Conservation (phyloP, 2,329 filamentous ascomycete species). For the Aspergillus melleus region DNA sequence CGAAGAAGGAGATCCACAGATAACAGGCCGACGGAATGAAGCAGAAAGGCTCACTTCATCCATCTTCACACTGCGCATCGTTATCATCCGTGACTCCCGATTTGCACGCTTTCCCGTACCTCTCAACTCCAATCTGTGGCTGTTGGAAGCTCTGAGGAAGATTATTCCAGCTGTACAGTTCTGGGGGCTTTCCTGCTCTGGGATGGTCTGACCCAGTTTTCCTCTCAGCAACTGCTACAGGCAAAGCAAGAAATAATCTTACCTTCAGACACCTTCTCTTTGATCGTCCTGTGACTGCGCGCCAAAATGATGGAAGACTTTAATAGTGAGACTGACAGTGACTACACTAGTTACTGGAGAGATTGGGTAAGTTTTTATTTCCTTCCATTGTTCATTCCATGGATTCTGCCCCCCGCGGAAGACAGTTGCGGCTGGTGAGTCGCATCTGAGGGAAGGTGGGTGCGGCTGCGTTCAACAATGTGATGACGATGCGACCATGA, state of each 20-base stretch:
- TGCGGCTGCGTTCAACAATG: conserved; percentile 10
- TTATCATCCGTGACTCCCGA: background rate
- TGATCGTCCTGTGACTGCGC: background rate
- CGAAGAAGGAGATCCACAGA: conserved; percentile 21
- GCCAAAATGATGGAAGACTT: conserved; percentile 81
- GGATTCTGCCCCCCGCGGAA: conserved; percentile 5
- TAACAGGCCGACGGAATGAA: conserved; percentile 21
- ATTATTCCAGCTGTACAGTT: conserved; percentile 22
- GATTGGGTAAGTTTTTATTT: conserved; percentile 80
- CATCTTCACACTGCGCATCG: conserved; percentile 7
- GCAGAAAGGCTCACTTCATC: conserved; percentile 23
- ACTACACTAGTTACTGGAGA: conserved; percentile 99
- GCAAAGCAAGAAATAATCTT: conserved; percentile 22
- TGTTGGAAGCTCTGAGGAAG: conserved; percentile 19
- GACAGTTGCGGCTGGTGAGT: conserved; percentile 7
- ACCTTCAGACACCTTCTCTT: conserved; percentile 4
- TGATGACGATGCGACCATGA: conserved; percentile 13
- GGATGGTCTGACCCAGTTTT: conserved; percentile 19
- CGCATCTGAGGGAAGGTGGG: conserved; percentile 8
- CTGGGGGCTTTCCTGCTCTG: conserved; percentile 22
- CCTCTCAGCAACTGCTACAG: conserved; percentile 25
- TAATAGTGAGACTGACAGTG: conserved; percentile 95
- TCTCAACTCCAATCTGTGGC: background rate
- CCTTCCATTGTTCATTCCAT: conserved; percentile 9
- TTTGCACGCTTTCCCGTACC: background rate